phyloP scores from a whole-genome alignment of 2,329 filamentous ascomycete species.

The Fonsecaea pugnacius region DNA sequence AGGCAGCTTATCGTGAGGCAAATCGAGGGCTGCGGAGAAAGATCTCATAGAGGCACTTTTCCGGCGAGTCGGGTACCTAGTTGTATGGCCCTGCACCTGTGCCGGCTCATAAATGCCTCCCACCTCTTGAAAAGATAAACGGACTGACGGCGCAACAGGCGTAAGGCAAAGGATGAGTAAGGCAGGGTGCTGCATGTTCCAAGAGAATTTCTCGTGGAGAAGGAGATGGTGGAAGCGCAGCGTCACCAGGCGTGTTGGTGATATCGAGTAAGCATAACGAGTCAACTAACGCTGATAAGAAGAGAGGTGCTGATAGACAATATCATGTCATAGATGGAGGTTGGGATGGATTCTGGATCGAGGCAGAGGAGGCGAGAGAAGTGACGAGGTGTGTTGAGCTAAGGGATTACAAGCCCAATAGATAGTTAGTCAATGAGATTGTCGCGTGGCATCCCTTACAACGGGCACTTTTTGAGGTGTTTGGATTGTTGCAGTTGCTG shows the following conservation, averaged over 20 bases:
- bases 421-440: background rate
- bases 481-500: background rate
- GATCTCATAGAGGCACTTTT: background rate
- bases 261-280: constrained; percentile 4
- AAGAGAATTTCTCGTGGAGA: background rate
- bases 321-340: background rate
- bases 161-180: constrained; percentile 5
- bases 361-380: background rate
- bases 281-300: background rate
- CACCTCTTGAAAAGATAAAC: background rate
- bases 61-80: background rate
- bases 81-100: background rate
- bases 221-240: background rate
- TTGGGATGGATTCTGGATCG: background rate
- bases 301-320: background rate
- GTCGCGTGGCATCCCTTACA: background rate
- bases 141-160: background rate
- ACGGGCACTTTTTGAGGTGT: background rate
- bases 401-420: background rate
- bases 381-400: background rate
- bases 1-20: constrained; percentile 1
- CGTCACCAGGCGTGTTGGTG: background rate
- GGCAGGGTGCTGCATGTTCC: background rate
- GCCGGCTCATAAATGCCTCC: background rate
- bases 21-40: background rate